These are phyloP conservation scores for Coemansia sp. DNA, from an alignment of 192 early-diverging fungal species.

Conservation along the genomic window DNA sequence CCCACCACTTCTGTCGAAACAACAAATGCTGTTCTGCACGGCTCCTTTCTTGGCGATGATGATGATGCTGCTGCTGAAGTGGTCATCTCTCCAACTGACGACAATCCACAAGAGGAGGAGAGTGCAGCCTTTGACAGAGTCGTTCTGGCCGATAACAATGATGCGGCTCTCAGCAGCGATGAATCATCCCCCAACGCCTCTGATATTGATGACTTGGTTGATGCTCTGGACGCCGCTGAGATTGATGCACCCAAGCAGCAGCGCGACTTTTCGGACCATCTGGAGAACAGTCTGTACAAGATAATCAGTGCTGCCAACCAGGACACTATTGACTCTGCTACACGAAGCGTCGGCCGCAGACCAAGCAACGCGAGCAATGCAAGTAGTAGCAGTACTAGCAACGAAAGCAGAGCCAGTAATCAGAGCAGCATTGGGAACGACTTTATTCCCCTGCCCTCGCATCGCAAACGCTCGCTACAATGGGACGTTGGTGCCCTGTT, in stretches of 20 bases:
- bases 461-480: slow-evolving; percentile 26
- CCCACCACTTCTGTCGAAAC: slow-evolving; percentile 28
- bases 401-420: not conserved
- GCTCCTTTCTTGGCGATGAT: not conserved
- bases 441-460: not conserved
- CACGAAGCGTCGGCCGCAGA: not conserved
- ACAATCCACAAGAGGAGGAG: not conserved
- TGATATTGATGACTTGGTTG: not conserved
- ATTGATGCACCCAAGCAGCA: not conserved
- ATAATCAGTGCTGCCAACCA: slow-evolving; percentile 7
- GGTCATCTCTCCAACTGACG: not conserved
- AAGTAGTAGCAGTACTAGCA: not conserved
- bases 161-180: not conserved
- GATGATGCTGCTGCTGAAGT: not conserved
- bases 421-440: not conserved
- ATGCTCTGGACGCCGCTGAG: not conserved
- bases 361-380: not conserved
- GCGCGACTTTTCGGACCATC: slow-evolving; percentile 1
- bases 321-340: not conserved
- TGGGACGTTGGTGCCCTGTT: slow-evolving; percentile 49
- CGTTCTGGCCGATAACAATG: not conserved
- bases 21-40: slow-evolving; percentile 5
- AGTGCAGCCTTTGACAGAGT: not conserved
- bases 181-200: not conserved
- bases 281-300: slow-evolving; percentile 6